phyloP scores from a whole-genome alignment of 176 grass and related monocot genomes.

The Sorghum bicolor region DNA sequence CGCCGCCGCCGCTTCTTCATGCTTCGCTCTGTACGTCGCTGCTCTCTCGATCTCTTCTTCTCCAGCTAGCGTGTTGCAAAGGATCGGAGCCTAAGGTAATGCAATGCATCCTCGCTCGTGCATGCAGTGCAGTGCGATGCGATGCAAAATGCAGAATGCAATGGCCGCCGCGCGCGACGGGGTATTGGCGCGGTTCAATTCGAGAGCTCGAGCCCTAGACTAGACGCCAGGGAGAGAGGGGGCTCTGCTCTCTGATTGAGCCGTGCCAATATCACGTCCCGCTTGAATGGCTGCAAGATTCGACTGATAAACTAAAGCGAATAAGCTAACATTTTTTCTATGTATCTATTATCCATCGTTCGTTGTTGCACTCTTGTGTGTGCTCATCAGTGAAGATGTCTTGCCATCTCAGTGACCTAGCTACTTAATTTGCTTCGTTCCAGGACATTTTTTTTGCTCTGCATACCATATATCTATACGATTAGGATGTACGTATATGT shows the following conservation, averaged over 20 bases:
- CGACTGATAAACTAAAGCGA: too few species aligned
- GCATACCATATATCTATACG: too few species aligned
- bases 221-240: not conserved
- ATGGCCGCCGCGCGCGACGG: not conserved
- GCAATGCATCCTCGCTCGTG: not conserved
- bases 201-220: slow-evolving; percentile 36
- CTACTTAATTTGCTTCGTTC: not conserved
- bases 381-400: too few species aligned
- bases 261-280: slow-evolving; percentile 80
- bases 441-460: too few species aligned
- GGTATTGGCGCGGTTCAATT: slow-evolving; percentile 73
- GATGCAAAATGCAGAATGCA: not conserved
- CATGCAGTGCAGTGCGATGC: not conserved
- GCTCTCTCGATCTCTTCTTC: not conserved
- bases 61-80: not conserved
- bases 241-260: slow-evolving; percentile 64
- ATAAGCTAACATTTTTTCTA: too few species aligned
- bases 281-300: too few species aligned
- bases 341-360: too few species aligned
- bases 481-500: too few species aligned
- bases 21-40: not conserved
- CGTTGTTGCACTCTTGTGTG: too few species aligned
- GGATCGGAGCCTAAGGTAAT: not conserved
- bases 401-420: too few species aligned
- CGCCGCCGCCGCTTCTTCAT: not conserved